Evolutionary conservation across 129 eudicot species (phyloP).

Genomic region (Cynara cardunculus): DNA sequence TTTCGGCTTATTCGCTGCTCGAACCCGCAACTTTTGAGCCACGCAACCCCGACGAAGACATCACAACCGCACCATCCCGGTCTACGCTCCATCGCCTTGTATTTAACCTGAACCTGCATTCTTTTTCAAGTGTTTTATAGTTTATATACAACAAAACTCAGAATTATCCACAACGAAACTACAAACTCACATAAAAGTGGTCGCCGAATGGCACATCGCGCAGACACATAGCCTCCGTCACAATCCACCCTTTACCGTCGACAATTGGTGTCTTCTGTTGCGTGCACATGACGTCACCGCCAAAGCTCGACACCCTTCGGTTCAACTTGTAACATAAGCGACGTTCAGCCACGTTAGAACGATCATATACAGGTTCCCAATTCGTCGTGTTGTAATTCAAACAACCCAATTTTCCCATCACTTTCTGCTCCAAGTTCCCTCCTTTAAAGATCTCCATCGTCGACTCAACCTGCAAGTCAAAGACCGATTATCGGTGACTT

Average conservation of each 20-base stretch:
- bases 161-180: no score
- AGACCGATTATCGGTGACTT: neutral
- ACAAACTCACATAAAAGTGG: conserved; percentile 62
- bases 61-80: conserved; percentile 52
- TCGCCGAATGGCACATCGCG: conserved; percentile 77
- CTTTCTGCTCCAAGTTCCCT: conserved; percentile 72
- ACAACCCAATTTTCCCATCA: conserved; percentile 70
- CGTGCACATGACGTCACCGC: conserved; percentile 82
- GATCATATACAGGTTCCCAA: conserved; percentile 46
- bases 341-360: conserved; percentile 46
- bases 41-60: conserved; percentile 55
- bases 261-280: conserved; percentile 49
- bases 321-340: conserved; percentile 59
- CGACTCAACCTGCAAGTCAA: conserved; percentile 45
- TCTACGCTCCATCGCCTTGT: conserved; percentile 38
- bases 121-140: neutral
- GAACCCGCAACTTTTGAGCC: conserved; percentile 72
- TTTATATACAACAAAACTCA: neutral
- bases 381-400: conserved; percentile 56
- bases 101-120: conserved; percentile 58
- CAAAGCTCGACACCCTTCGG: conserved; percentile 64
- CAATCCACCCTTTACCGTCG: conserved; percentile 50
- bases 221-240: conserved; percentile 60
- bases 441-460: conserved; percentile 75
- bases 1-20: conserved; percentile 56